These are phyloP conservation scores for Colletotrichum tamarilloi DNA, from an alignment of 2,329 filamentous ascomycete genomes.

Conservation along the genomic window DNA sequence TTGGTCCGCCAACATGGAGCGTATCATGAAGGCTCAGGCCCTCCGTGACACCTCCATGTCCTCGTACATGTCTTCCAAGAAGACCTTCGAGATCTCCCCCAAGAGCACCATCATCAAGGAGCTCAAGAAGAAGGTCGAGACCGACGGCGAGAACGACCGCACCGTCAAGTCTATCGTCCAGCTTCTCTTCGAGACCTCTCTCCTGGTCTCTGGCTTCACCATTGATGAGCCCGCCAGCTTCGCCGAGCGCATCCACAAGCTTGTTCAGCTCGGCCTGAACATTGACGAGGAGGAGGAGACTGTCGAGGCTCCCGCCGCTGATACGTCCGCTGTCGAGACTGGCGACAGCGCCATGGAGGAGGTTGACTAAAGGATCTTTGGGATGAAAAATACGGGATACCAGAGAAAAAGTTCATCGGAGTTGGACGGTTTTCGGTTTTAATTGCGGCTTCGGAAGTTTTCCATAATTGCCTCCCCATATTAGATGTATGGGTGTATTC, in stretches of 20 bases:
- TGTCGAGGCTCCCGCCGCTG: slow-evolving; percentile 68
- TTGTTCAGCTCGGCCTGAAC: slow-evolving; percentile 96
- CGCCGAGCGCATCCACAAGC: slow-evolving; percentile 99
- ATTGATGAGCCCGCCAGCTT: slow-evolving; percentile 99
- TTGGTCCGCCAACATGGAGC: slow-evolving; percentile 99
- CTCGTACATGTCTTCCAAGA: slow-evolving; percentile 99
- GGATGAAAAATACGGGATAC: slow-evolving; percentile 46
- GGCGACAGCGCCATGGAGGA: slow-evolving; percentile 99
- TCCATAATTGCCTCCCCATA: slow-evolving; percentile 47
- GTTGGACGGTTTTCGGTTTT: slow-evolving; percentile 52
- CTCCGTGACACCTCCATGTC: slow-evolving; percentile 99
- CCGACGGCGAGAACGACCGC: slow-evolving; percentile 97
- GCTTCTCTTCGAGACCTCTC: slow-evolving; percentile 98
- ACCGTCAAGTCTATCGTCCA: slow-evolving; percentile 99
- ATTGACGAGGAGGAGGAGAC: slow-evolving; percentile 93
- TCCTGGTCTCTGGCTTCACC: slow-evolving; percentile 98
- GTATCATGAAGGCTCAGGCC: slow-evolving; percentile 99
- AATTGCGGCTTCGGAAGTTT: slow-evolving; percentile 35
- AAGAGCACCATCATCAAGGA: slow-evolving; percentile 98
- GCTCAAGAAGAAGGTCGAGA: slow-evolving; percentile 99
- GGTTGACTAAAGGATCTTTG: slow-evolving; percentile 80
- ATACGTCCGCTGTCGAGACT: slow-evolving; percentile 68
- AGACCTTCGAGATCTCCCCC: slow-evolving; percentile 99
- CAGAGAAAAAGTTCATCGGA: slow-evolving; percentile 48
- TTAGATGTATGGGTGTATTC: slow-evolving; percentile 49